A percentile compares a stretch with the other conserved stretches of the same genome.
Conservation (phyloP, 1,284 basidiomycete genomes). For the Cystobasidium pallidum region DNA sequence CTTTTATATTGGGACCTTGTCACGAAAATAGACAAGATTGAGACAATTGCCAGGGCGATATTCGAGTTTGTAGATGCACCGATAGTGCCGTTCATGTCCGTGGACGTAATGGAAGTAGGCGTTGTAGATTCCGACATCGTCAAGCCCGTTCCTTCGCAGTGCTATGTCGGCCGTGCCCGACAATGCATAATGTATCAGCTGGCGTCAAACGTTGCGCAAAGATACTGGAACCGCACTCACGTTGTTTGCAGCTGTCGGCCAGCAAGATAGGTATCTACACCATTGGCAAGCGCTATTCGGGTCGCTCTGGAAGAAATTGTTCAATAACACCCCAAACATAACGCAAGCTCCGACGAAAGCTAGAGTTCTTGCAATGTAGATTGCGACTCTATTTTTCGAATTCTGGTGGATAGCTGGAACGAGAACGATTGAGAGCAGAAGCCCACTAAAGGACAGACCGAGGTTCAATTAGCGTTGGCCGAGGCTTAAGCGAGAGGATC, state of each 20-base stretch:
- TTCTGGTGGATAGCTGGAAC: conserved; percentile 83
- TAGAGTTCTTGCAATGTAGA: conserved; percentile 72
- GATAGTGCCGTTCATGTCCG: conserved; percentile 36
- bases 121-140: conserved; percentile 30
- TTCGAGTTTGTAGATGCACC: conserved; percentile 26
- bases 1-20: not conserved
- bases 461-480: conserved; percentile 50
- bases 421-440: conserved; percentile 74
- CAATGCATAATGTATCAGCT: too few species aligned
- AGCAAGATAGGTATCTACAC: conserved; percentile 61
- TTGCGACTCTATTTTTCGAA: conserved; percentile 70
- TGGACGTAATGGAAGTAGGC: conserved; percentile 31
- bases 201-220: too few species aligned
- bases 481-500: not conserved
- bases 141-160: conserved; percentile 52
- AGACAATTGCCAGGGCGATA: conserved; percentile 36
- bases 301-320: conserved; percentile 86
- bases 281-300: conserved; percentile 61
- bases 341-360: conserved; percentile 75
- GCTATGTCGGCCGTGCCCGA: conserved; percentile 38
- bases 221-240: conserved; percentile 21
- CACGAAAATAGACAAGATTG: conserved; percentile 24
- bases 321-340: conserved; percentile 76
- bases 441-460: conserved; percentile 59
- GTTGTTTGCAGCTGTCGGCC: conserved; percentile 75